Evolutionary conservation across 169 alveolate genomes (phyloP).

Genomic region (Blepharisma undulans): DNA sequence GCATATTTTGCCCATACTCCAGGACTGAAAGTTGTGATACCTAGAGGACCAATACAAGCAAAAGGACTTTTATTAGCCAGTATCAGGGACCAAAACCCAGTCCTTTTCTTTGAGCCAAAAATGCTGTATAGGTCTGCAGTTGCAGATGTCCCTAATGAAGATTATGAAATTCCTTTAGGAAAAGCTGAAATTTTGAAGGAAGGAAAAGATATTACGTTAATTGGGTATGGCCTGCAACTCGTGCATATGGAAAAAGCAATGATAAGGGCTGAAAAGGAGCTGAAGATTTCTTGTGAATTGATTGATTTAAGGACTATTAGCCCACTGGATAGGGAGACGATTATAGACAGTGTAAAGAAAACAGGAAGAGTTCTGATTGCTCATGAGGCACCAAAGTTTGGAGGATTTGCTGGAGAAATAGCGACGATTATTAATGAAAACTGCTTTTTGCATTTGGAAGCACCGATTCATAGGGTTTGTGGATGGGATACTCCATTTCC

Average conservation of each 20-base stretch:
- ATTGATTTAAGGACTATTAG: slow-evolving; percentile 95
- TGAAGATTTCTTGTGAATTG: slow-evolving; percentile 90
- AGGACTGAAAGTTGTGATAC: slow-evolving; percentile 93
- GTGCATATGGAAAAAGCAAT: slow-evolving; percentile 89
- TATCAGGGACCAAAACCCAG: slow-evolving; percentile 91
- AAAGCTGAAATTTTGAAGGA: slow-evolving; percentile 93
- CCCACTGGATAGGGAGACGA: slow-evolving; percentile 96
- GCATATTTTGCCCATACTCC: slow-evolving; percentile 96
- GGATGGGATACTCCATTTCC: slow-evolving; percentile 98
- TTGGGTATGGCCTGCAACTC: slow-evolving; percentile 89
- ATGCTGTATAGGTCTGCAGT: slow-evolving; percentile 94
- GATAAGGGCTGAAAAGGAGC: slow-evolving; percentile 83
- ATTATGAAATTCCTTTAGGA: slow-evolving; percentile 91
- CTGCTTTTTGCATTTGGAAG: slow-evolving; percentile 92
- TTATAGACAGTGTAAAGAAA: slow-evolving; percentile 90
- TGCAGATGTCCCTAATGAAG: slow-evolving; percentile 92
- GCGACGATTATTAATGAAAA: slow-evolving; percentile 91
- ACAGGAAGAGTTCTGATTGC: slow-evolving; percentile 92
- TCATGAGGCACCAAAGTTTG: slow-evolving; percentile 94
- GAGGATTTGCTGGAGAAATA: slow-evolving; percentile 94
- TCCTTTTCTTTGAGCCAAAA: slow-evolving; percentile 97
- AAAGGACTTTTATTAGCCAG: slow-evolving; percentile 88
- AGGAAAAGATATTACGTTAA: slow-evolving; percentile 91
- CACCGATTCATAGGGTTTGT: slow-evolving; percentile 94
- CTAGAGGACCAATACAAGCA: slow-evolving; percentile 95